Evolutionary conservation across 2,329 filamentous ascomycete genomes (phyloP), one percentile per base, ranked within the genome.

Genomic region (Madurella mycetomatis): DNA sequence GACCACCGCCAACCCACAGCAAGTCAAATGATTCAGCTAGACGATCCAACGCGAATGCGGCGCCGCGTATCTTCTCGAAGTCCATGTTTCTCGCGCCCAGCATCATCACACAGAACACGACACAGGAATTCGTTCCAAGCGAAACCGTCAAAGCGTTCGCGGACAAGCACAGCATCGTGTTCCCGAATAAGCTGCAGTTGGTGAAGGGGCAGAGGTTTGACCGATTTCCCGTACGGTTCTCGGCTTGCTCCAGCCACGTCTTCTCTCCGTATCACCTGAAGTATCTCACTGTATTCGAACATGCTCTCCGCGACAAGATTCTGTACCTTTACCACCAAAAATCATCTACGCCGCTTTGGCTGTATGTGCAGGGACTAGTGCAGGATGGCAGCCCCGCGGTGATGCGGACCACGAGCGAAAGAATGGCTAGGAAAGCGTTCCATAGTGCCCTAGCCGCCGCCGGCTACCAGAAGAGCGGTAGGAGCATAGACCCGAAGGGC

Each of bases 201-300:
- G 5, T 53, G 1, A 37, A 25, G 12, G 51, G 39, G n/a, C 51
- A 53, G 13, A 52, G 41, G 5, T 9, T 31, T 30, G 7, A 56
- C 60, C 42, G 57, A 7, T 69, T 66, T 47, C 50, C 56, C 31
- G 59, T 65, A 47, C 58, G 50, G 2, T 40, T 71, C 8, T 60
- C 59, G 16, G 69, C 66, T 47, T 65, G 60, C 17, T 53, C 64
- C 9, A 49, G 54, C 9, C 66, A 74, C 56, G 58, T 69, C 51
- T 57, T 74, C 45, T 63, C 68, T 31, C 66, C 67, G 4, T 65
- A 66, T 53, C 64, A 73, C 50, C 57, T 70, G 13, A 60, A 60
- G 5, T 70, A 64, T 52, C 64, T 75, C 17, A 64, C 65, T 5
- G 64, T 67, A 1, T 49, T 17, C 31, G 69, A 67, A 5, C 68